Base-by-base conservation (phyloP, 768 basidiomycete genomes). In the Tulasnella sp. region DNA sequence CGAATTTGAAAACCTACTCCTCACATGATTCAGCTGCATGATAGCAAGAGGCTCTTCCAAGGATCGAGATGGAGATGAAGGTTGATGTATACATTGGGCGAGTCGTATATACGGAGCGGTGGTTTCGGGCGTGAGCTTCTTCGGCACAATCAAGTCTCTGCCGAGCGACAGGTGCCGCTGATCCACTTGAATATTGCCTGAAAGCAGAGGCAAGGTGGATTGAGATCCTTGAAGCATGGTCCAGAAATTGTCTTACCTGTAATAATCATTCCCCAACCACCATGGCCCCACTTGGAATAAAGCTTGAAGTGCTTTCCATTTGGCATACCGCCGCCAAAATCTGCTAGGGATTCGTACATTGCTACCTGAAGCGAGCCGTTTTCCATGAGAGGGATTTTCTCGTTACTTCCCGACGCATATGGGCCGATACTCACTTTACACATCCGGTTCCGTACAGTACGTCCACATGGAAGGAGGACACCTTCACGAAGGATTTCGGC, bases 221-320 rank as follows among this genome's bases (percentile, higher is more conserved):
- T 7, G 7, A 5, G 7, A 38, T 38, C 34, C 34, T 38, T 3
- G 61, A 13, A 44, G 29, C 21, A 41, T 21, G 47, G 42, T n/a
- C 23, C 9, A 8, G 43, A 24, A 9, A 2, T 17, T 11, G n/a
- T 10, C 68, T 58, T 11, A 74, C 94, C 94, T 0, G 93, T 90
- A 27, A 94, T 69, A 48, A 95, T 73, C 77, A 96, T 88, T 0
- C 90, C 94, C 89, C 89, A 97, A 49, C 77, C 77, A 10, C 85
- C 79, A 54, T 73, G 69, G 1, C 82, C 80, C 92, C 93, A 97
- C 65, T 75, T 73, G 0, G 78, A 70, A 68, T 97, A 96, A 27
- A 96, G 75, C 0, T 71, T 66, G 34, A 76, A 67, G 68, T 92
- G 87, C 45, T 74, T 69, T 13, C 72, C 65, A 63, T 86, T 89